Evolutionary conservation across 257 asterid genomes (phyloP).

Genomic region (Penstemon eatonii): DNA sequence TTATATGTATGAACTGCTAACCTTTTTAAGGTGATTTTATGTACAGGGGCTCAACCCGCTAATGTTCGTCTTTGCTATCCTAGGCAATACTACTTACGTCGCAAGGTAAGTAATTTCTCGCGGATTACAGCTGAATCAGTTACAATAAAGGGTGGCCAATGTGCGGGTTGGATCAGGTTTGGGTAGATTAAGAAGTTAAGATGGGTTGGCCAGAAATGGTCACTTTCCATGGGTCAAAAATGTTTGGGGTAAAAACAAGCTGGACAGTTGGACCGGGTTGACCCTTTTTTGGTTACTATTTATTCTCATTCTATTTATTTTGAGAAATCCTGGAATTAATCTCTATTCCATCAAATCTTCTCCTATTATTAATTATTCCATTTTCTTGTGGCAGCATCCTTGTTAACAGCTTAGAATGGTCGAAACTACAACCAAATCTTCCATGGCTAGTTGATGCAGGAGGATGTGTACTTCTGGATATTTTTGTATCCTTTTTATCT

Average conservation of each 20-base stretch:
- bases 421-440: slow-evolving; percentile 54
- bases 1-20: too few relatives aligned
- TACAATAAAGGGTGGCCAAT: too few relatives aligned
- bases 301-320: too few relatives aligned
- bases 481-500: slow-evolving; percentile 50
- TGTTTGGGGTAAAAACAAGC: too few relatives aligned
- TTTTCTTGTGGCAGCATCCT: slow-evolving; percentile 49
- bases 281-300: neutral
- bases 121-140: neutral
- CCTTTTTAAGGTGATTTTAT: neutral
- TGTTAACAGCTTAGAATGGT: slow-evolving; percentile 61
- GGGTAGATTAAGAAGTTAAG: too few relatives aligned
- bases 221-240: too few relatives aligned
- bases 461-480: slow-evolving; percentile 70
- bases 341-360: too few relatives aligned
- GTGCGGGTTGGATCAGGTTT: too few relatives aligned
- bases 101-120: slow-evolving; percentile 53
- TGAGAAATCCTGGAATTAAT: too few relatives aligned
- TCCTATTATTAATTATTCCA: too few relatives aligned
- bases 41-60: slow-evolving; percentile 72
- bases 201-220: too few relatives aligned
- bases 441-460: slow-evolving; percentile 79
- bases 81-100: slow-evolving; percentile 67
- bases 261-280: too few relatives aligned
- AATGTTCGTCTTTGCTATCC: slow-evolving; percentile 73